These are phyloP conservation scores for Saprolegnia diclina DNA, from an alignment of 352 stramenopile species.

Conservation along the genomic window DNA sequence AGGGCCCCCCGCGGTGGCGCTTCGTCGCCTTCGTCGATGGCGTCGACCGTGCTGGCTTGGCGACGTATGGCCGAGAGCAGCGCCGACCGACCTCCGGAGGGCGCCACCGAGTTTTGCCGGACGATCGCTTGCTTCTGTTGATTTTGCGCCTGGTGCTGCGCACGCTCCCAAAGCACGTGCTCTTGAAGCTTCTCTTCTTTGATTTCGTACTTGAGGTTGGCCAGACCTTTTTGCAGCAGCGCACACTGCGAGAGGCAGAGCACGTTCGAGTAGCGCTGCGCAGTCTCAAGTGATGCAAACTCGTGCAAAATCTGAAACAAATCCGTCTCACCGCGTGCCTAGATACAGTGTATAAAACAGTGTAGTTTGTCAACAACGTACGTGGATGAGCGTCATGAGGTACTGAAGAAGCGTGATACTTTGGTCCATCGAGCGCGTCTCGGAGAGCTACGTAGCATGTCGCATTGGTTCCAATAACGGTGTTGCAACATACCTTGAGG, in stretches of 20 bases:
- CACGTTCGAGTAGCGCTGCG: conserved; percentile 65
- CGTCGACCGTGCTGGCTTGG: neutral
- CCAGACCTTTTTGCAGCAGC: conserved; percentile 44
- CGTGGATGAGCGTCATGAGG: conserved; percentile 71
- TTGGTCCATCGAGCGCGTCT: conserved; percentile 76
- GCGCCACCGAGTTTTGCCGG: neutral
- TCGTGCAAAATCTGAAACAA: conserved; percentile 64
- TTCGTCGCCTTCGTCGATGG: neutral
- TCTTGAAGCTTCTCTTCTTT: conserved; percentile 66
- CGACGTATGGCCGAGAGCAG: neutral
- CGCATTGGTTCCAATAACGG: neutral
- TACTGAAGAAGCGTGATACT: conserved; percentile 71
- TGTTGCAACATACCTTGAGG: conserved; percentile 44
- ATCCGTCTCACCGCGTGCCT: conserved; percentile 69
- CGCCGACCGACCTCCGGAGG: no score
- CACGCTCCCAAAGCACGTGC: conserved; percentile 43
- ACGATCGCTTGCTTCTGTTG: conserved; percentile 14
- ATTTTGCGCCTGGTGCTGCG: conserved; percentile 34
- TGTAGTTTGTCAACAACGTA: conserved; percentile 17
- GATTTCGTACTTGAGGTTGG: conserved; percentile 56
- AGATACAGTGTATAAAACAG: neutral
- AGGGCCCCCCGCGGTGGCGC: conserved; percentile 29
- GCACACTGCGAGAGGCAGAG: conserved; percentile 54
- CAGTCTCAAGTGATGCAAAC: conserved; percentile 41
- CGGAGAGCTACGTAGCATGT: conserved; percentile 42